Percentiles rank a stretch among this genome's conserved stretches.
These are phyloP conservation scores for Echium plantagineum DNA, from an alignment of 257 asterid species.

Conservation along the genomic window DNA sequence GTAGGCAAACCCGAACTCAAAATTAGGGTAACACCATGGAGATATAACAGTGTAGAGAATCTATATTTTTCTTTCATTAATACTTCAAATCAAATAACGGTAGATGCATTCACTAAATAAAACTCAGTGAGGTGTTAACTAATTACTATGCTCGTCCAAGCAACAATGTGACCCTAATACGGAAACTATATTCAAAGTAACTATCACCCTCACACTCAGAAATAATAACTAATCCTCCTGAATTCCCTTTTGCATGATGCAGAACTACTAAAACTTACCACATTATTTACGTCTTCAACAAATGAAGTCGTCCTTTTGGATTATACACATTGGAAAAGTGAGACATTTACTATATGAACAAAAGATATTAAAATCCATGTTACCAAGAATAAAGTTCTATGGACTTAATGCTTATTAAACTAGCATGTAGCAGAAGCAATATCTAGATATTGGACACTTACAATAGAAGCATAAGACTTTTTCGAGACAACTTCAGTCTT, in stretches of 20 bases:
- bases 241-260: too few relatives aligned
- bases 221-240: too few relatives aligned
- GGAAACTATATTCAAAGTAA: too few relatives aligned
- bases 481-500: constrained; percentile 57
- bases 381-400: background rate
- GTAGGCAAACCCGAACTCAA: background rate
- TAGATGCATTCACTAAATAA: background rate
- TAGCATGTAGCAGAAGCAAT: too few relatives aligned
- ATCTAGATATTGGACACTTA: constrained; percentile 26
- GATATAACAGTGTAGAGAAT: background rate
- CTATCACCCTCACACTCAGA: too few relatives aligned
- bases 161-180: too few relatives aligned
- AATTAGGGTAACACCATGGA: background rate
- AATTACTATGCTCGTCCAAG: too few relatives aligned
- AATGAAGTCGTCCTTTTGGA: too few relatives aligned
- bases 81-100: too few relatives aligned
- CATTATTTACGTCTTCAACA: too few relatives aligned
- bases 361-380: background rate
- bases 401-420: background rate
- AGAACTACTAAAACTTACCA: too few relatives aligned
- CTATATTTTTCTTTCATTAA: background rate
- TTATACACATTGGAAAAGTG: background rate
- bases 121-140: background rate
- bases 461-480: constrained; percentile 92
- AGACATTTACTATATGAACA: background rate